A percentile compares a stretch with the other conserved stretches of the same genome.
These are phyloP conservation scores for Leishmania lainsoni DNA, from an alignment of 208 protist genomes.

Conservation along the genomic window DNA sequence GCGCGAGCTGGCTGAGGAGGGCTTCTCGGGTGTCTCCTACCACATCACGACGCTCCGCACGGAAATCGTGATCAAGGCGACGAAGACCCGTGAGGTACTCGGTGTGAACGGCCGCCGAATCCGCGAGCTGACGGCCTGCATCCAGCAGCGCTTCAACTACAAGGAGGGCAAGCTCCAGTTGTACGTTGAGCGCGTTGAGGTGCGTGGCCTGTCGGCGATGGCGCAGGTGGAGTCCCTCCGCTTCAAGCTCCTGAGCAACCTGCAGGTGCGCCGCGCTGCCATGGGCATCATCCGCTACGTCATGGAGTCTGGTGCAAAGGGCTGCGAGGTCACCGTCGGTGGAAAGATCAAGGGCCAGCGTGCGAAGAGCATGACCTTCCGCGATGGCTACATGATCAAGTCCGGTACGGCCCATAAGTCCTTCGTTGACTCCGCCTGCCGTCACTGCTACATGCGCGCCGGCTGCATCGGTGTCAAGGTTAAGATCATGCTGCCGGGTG, in stretches of 20 bases:
- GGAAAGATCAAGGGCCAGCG: constrained; percentile 99
- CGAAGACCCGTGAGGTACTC: constrained; percentile 96
- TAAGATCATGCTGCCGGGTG: constrained; percentile 99
- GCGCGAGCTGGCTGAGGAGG: constrained; percentile 97
- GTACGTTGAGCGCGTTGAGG: constrained; percentile 96
- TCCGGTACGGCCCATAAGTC: constrained; percentile 93
- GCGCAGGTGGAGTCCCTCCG: constrained; percentile 98
- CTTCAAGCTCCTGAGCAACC: constrained; percentile 98
- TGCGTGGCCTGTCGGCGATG: constrained; percentile 98
- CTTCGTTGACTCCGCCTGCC: constrained; percentile 96
- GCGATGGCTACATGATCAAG: constrained; percentile 99
- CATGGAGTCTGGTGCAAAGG: constrained; percentile 98
- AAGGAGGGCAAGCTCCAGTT: constrained; percentile 95
- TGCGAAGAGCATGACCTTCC: constrained; percentile 99
- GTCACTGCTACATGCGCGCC: constrained; percentile 98
- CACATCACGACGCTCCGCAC: constrained; percentile 95
- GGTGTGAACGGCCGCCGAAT: constrained; percentile 98
- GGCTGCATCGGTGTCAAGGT: constrained; percentile 99
- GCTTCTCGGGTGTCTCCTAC: constrained; percentile 97
- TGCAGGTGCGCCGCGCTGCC: constrained; percentile 98
- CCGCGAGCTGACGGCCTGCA: constrained; percentile 96
- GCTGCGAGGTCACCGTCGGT: constrained; percentile 98
- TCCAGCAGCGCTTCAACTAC: constrained; percentile 99
- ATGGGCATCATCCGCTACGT: constrained; percentile 99
- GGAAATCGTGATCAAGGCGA: constrained; percentile 99